These are phyloP conservation scores for Magnusiomyces suaveolens DNA, from an alignment of 1,139 yeast genomes.

Conservation along the genomic window DNA sequence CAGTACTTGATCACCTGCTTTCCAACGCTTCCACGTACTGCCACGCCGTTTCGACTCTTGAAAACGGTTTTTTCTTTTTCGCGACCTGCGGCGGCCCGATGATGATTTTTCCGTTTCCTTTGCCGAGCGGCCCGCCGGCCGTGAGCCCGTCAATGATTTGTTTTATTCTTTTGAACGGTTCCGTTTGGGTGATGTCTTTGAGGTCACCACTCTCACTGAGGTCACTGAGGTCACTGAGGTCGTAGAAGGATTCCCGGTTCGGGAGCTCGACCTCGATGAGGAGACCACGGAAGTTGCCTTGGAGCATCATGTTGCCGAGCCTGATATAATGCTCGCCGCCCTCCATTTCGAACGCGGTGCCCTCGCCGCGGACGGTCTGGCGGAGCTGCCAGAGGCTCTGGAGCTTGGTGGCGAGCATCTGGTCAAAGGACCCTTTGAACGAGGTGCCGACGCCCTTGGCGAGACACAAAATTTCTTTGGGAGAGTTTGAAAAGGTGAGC, in stretches of 20 bases:
- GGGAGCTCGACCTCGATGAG: slow-evolving; percentile 45
- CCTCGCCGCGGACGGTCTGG: slow-evolving; percentile 70
- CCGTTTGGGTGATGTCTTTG: neutral
- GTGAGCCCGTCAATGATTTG: slow-evolving; percentile 12
- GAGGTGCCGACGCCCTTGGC: slow-evolving; percentile 34
- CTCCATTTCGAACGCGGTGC: slow-evolving; percentile 44
- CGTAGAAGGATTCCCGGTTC: slow-evolving; percentile 6
- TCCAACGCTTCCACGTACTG: slow-evolving; percentile 18
- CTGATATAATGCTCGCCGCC: slow-evolving; percentile 36
- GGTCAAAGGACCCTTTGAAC: slow-evolving; percentile 28
- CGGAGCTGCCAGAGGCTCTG: slow-evolving; percentile 64
- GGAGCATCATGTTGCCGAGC: slow-evolving; percentile 62
- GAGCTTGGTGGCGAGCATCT: slow-evolving; percentile 40
- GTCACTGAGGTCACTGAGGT: slow-evolving; percentile 4
- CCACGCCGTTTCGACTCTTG: slow-evolving; percentile 19
- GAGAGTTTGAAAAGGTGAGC: slow-evolving; percentile 45
- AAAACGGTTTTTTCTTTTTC: slow-evolving; percentile 7
- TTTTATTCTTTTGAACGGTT: slow-evolving; percentile 13
- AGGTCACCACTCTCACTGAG: neutral
- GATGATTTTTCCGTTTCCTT: neutral
- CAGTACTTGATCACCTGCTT: too few species aligned
- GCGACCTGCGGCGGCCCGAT: slow-evolving; percentile 2
- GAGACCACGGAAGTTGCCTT: slow-evolving; percentile 65
- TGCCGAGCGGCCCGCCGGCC: neutral
- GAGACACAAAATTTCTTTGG: slow-evolving; percentile 44